Evolutionary conservation across 176 grass and related monocot species (phyloP).

Genomic region (Juncus effusus): DNA sequence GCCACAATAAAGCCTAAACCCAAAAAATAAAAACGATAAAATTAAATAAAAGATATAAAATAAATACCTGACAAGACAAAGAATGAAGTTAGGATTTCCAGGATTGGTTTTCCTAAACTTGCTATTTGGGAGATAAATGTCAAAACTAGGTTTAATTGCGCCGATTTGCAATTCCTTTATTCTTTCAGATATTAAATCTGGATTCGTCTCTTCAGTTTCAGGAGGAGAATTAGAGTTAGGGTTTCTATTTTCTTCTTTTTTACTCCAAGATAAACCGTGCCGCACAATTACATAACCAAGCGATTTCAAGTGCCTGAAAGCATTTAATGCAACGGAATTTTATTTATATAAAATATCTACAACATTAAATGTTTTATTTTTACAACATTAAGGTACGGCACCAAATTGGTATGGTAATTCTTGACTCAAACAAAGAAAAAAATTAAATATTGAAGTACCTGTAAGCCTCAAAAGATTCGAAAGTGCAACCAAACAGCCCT

Average conservation of each 20-base stretch:
- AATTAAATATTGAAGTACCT: conserved; percentile 3
- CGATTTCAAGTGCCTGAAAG: conserved; percentile 63
- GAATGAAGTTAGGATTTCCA: conserved; percentile 50
- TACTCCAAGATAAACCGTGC: conserved; percentile 57
- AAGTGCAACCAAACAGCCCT: conserved; percentile 31
- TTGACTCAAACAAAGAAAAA: no score
- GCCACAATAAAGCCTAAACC: no score
- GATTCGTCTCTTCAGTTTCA: conserved; percentile 1
- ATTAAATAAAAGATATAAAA: background rate
- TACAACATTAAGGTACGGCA: no score
- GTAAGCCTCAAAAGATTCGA: conserved; percentile 62
- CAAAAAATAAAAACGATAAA: background rate
- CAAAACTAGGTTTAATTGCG: conserved; percentile 45
- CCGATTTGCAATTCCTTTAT: conserved; percentile 47
- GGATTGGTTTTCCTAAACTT: conserved; percentile 80
- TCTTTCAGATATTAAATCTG: conserved; percentile 32
- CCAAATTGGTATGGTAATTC: no score
- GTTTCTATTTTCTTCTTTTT: conserved; percentile 32
- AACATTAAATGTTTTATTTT: no score
- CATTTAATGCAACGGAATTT: background rate
- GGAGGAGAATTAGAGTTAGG: conserved; percentile 27
- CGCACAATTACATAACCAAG: conserved; percentile 81
- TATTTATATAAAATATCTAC: no score
- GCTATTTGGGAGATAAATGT: conserved; percentile 75
- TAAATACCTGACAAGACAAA: conserved; percentile 62